Evolutionary conservation across 2,329 filamentous ascomycete species (phyloP), one percentile per base, ranked within the genome.

Genomic region (Tolypocladium nubicola): DNA sequence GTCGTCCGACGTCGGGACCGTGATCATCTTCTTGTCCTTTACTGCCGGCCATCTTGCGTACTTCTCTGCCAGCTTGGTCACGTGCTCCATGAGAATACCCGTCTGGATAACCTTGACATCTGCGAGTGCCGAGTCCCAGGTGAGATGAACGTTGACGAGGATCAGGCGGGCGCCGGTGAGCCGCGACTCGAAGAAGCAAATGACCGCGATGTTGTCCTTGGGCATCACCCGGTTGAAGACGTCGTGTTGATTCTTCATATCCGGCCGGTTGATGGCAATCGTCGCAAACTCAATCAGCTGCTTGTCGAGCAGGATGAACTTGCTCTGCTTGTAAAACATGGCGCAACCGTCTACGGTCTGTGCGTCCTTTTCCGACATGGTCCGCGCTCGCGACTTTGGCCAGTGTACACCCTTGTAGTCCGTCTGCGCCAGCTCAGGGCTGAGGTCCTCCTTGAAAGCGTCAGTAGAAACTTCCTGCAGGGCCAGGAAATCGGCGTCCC

Each of bases 191-290:
- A 99, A 84, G 76, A 97, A 96, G 57, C 88, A 85, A 53, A 96
- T 84, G 53, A 96, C 87, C 19, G 89, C 94, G 71, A 99, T 96
- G 70, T 97, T 93, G 78, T 99, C 94, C 74, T 94, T 90, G 60
- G 93, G 92, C 94, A 97, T 97, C 60, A 99, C 88, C 35, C 94
- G 88, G 71, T 99, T 99, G 80, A 96, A 97, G 58, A 97, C 93
- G 67, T 99, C 94, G 68, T 96, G 90, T 67, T 96, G 90, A 57
- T 92, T 90, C 75, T 97, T 97, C 84, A 97, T 96, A 70, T 97
- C 94, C 3, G 92, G 90, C 62, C 94, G 82, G 69, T 95, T 94
- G 73, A 99, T 96, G 62, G 93, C 93, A 57, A 90, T 89, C 59
- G 90, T 88, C 41, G 89, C 87, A 69, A 97, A 96, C 71, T 97